phyloP scores from a whole-genome alignment of 2,329 filamentous ascomycete species.

The Didymella glomerata region DNA sequence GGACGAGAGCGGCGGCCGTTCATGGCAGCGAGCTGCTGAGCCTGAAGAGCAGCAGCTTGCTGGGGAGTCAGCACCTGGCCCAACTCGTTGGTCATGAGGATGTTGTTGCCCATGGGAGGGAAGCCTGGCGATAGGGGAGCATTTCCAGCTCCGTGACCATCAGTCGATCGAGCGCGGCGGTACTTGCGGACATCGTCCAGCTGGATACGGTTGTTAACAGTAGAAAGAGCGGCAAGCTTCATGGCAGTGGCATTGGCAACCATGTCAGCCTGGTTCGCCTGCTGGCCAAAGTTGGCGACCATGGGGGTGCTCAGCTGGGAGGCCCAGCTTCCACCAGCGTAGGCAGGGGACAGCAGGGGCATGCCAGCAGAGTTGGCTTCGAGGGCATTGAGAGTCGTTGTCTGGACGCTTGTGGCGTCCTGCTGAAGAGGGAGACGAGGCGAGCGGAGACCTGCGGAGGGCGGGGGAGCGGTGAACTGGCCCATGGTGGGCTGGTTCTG shows the following conservation, averaged over 20 bases:
- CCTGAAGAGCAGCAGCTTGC: constrained; percentile 61
- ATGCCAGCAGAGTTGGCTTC: constrained; percentile 75
- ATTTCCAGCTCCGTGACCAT: constrained; percentile 70
- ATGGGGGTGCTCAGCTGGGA: constrained; percentile 99
- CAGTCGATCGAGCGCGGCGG: constrained; percentile 87
- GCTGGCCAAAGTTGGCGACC: constrained; percentile 79
- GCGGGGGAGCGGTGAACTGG: constrained; percentile 83
- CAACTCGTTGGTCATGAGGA: constrained; percentile 94
- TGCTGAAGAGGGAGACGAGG: constrained; percentile 74
- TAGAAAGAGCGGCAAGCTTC: constrained; percentile 96
- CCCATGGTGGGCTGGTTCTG: constrained; percentile 74
- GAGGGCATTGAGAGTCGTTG: constrained; percentile 77
- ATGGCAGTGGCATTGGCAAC: constrained; percentile 98
- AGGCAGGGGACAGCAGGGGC: constrained; percentile 82
- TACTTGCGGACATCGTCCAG: constrained; percentile 97
- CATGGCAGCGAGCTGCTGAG: constrained; percentile 84
- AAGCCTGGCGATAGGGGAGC: constrained; percentile 72
- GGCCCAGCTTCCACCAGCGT: constrained; percentile 91
- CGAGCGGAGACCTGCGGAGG: constrained; percentile 79
- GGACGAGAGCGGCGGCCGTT: constrained; percentile 86
- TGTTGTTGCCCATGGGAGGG: constrained; percentile 71
- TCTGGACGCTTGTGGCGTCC: constrained; percentile 77
- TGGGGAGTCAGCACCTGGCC: constrained; percentile 80
- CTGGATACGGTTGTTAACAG: constrained; percentile 97
- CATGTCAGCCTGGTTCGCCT: constrained; percentile 86